These are phyloP conservation scores for Capsicum baccatum DNA, from an alignment of 257 asterid species.

Conservation along the genomic window DNA sequence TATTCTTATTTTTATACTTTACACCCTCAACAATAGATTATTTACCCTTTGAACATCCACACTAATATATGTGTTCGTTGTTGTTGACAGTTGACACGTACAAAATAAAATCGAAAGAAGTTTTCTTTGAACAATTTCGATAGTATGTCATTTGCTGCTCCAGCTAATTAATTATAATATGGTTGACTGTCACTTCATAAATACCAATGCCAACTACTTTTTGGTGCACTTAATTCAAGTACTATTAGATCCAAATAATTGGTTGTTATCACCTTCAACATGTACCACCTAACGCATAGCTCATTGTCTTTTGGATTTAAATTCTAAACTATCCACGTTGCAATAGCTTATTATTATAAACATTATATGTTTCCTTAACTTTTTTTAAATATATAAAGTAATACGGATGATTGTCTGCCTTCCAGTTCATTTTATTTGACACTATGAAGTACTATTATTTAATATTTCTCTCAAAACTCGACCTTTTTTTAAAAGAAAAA, in stretches of 20 bases:
- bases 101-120: too few species aligned
- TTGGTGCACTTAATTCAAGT: background rate
- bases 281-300: background rate
- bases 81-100: too few species aligned
- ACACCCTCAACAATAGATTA: background rate
- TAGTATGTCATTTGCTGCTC: too few species aligned
- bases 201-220: background rate
- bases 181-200: background rate
- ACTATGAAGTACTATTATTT: background rate
- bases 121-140: too few species aligned
- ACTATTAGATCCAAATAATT: background rate
- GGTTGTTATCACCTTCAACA: background rate
- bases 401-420: background rate
- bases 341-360: background rate
- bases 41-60: background rate
- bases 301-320: background rate
- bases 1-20: background rate
- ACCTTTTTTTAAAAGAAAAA: too few species aligned
- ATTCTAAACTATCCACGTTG: conserved; percentile 10
- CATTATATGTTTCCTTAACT: background rate
- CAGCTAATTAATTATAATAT: background rate
- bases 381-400: background rate
- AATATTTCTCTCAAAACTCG: background rate
- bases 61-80: background rate
- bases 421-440: background rate